Evolutionary conservation across 2,329 filamentous ascomycete species (phyloP), one percentile per base, ranked within the genome.

Genomic region (Xylaria sp.): DNA sequence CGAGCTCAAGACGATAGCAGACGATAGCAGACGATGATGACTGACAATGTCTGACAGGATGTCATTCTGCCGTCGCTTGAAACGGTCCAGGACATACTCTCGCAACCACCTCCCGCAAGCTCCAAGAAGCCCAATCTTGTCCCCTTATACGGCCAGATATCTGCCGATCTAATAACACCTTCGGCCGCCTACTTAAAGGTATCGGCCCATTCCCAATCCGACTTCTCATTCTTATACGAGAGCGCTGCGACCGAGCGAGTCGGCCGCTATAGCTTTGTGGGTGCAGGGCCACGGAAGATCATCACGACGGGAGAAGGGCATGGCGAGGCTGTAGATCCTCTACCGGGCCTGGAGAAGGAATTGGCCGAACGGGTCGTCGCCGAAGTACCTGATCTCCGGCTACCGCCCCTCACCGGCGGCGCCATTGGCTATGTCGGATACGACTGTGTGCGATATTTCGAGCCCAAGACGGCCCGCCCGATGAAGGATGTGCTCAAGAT

Each of bases 371-470:
- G 90, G 80, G 88, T 93, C 31, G 93, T 98, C 71, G 92, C 94
- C 41, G 88, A 92, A 49, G 89, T 99, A 3, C 94, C 96, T 0
- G 93, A 91, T 0, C 83, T 98, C 76, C 88, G 88, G 75, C 86
- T 99, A 46, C 96, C 96, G 61, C 92, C 93, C 31, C 84, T 99
- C 82, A 93, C 93, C 0, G 96, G 94, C 49, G 96, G 96, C 59
- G 96, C 94, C 13, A 94, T 99, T 76, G 96, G 96, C 68, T 99
- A 98, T 80, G 94, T 98, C 6, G 94, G 94, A 62, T 99, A 99
- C 79, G 96, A 99, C 80, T 99, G 96, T 80, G 93, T 99, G 76
- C 91, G 91, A 78, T 98, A 98, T 82, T 99, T 99, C 75, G 96
- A 99, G 85, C 96, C 96, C 70, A 97, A 94, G 86, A 98, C 96